A percentile compares a stretch with the other conserved stretches of the same genome.
phyloP scores from a whole-genome alignment of 805 yeast genomes.

The Cyberlindnera misumaiensis region DNA sequence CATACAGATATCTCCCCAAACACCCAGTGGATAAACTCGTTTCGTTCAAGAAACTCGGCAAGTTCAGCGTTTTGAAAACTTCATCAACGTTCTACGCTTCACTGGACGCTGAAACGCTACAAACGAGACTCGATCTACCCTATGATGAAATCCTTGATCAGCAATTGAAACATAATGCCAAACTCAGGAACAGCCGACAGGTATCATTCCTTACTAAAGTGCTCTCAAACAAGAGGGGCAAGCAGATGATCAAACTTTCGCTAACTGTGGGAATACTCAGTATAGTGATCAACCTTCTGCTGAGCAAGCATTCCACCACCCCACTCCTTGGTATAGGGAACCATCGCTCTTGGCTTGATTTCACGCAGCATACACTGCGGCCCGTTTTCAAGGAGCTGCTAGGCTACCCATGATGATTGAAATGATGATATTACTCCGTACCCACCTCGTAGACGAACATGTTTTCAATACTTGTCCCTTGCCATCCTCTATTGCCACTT shows the following conservation, averaged over 20 bases:
- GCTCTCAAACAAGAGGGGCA: not conserved
- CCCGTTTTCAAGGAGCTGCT: not conserved
- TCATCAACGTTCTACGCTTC: conserved; percentile 6
- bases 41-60: conserved; percentile 14
- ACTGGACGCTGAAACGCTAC: not conserved
- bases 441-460: conserved; percentile 77
- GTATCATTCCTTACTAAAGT: not conserved
- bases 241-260: conserved; percentile 9
- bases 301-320: not conserved
- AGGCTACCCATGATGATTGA: not conserved
- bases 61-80: conserved; percentile 24
- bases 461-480: conserved; percentile 72
- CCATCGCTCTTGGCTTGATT: not conserved
- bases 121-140: not conserved
- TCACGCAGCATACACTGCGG: not conserved
- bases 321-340: not conserved
- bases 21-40: conserved; percentile 2
- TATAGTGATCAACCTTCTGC: conserved; percentile 2
- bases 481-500: conserved; percentile 96
- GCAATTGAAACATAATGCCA: not conserved
- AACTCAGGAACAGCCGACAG: not conserved
- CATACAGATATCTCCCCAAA: conserved; percentile 5
- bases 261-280: conserved; percentile 11
- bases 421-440: conserved; percentile 22
- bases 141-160: not conserved